Evolutionary conservation across 108 stramenopile species (phyloP).

Genomic region (Bacterosira constricta): DNA sequence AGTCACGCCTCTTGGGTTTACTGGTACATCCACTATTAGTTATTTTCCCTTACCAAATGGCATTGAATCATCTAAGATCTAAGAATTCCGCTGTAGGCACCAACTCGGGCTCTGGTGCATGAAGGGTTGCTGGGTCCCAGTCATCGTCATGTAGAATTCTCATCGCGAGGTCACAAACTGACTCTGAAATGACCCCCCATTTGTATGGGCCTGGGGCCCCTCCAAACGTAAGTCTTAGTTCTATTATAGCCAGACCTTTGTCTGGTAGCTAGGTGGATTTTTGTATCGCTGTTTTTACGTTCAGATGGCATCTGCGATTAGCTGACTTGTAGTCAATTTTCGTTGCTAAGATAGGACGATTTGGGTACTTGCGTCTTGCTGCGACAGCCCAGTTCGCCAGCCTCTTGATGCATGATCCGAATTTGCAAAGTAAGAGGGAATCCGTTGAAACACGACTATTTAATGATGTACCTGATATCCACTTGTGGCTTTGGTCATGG

Average conservation of each 20-base stretch:
- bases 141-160: background rate
- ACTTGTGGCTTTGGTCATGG: conserved; percentile 15
- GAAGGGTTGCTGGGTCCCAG: conserved; percentile 19
- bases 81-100: too few relatives aligned
- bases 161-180: conserved; percentile 26
- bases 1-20: background rate
- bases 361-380: background rate
- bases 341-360: background rate
- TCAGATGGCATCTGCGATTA: background rate
- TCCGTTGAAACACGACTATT: background rate
- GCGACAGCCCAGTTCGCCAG: background rate
- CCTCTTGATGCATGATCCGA: background rate
- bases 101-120: too few relatives aligned
- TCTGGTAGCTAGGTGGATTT: conserved; percentile 18
- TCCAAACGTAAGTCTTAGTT: conserved; percentile 19
- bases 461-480: background rate
- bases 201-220: conserved; percentile 19
- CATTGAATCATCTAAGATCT: too few relatives aligned
- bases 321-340: conserved; percentile 1
- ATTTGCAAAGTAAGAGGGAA: background rate
- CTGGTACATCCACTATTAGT: conserved; percentile 19
- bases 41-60: conserved; percentile 16
- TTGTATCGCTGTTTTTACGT: conserved; percentile 9
- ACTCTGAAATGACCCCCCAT: conserved; percentile 27
- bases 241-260: background rate